A percentile compares a stretch with the other conserved stretches of the same genome.
phyloP scores from a whole-genome alignment of 768 basidiomycete genomes.

The Punctularia strigosozonata region DNA sequence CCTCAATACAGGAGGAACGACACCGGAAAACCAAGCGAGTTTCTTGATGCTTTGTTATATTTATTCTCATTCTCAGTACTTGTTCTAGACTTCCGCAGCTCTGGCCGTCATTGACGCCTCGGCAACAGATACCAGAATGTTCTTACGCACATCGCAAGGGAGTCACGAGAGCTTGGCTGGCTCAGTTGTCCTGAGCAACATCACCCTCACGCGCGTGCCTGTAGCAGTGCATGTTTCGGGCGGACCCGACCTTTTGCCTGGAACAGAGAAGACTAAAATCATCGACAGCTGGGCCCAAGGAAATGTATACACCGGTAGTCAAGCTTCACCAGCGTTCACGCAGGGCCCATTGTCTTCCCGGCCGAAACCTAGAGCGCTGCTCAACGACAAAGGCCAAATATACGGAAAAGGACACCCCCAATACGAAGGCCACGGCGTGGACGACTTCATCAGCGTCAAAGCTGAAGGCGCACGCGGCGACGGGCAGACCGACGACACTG shows the following conservation, averaged over 20 bases:
- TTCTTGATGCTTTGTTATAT: neutral
- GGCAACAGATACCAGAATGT: conserved; percentile 48
- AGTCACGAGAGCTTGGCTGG: too few relatives aligned
- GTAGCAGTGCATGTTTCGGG: conserved; percentile 45
- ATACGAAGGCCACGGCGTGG: conserved; percentile 35
- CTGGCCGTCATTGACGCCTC: conserved; percentile 55
- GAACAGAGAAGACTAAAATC: conserved; percentile 35
- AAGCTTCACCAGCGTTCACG: conserved; percentile 28
- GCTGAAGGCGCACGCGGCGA: conserved; percentile 16
- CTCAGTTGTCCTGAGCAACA: conserved; percentile 56
- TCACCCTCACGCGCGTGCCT: conserved; percentile 45
- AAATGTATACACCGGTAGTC: conserved; percentile 51
- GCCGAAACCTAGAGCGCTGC: conserved; percentile 43
- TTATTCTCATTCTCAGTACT: too few relatives aligned
- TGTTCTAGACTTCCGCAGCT: conserved; percentile 43
- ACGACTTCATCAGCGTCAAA: conserved; percentile 14
- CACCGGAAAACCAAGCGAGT: conserved; percentile 20
- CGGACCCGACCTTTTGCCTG: conserved; percentile 41
- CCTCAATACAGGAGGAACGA: conserved; percentile 36
- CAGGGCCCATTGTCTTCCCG: conserved; percentile 38
- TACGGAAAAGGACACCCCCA: conserved; percentile 58
- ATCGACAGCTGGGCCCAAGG: conserved; percentile 71
- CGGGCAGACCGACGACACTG: conserved; percentile 17
- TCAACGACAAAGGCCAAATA: conserved; percentile 48
- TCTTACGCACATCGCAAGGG: conserved; percentile 44